Evolutionary conservation across 768 basidiomycete genomes (phyloP), one percentile per base, ranked within the genome.

Genomic region (Suillus fuscotomentosus): DNA sequence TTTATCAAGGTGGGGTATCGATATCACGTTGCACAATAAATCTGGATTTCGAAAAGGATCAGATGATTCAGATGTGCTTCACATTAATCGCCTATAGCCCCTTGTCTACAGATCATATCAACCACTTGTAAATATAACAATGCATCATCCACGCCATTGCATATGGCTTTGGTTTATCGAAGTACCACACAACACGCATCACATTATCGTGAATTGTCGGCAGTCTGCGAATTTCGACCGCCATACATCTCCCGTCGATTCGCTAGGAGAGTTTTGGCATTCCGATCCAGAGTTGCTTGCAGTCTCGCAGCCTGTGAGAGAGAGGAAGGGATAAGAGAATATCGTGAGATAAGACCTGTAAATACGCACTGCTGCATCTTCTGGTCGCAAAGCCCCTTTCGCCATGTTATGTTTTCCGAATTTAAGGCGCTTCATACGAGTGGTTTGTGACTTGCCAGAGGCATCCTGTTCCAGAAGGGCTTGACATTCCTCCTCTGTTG

Each of bases 401-500:
- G 92, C 93, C 91, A 93, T 92, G 71, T 94, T 94, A 68, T 93
- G 90, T 69, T 91, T 93, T 5, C 90, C 88, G 31, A 84, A 81
- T 65, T 86, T 82, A 15, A 87, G 77, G 67, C 83, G 85, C 62
- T 87, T 84, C 61, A 75, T 79, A 57, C 85, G 75, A 7, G 78
- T 74, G 67, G 72, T 79, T 69, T 71, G 79, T 50, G 69, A 77
- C 42, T 67, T 80, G 60, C 70, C 71, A 7, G 67, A 66, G 17
- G 63, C 66, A 22, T 76, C 68, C 61, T 78, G 76, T 61, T 79
- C 55, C 72, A 94, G 82, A 36, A 95, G 76, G 47, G 84, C 84
- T 45, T 80, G 81, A 70, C 91, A 95, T 68, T 92, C 90, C 64
- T 88, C 88, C 64, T 90, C 88, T 11, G 89, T 85, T 0, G 89